Percentiles rank a stretch among this genome's conserved stretches.
Conservation (phyloP, 1,139 yeast genomes). For the Scheffersomyces insectosa region DNA sequence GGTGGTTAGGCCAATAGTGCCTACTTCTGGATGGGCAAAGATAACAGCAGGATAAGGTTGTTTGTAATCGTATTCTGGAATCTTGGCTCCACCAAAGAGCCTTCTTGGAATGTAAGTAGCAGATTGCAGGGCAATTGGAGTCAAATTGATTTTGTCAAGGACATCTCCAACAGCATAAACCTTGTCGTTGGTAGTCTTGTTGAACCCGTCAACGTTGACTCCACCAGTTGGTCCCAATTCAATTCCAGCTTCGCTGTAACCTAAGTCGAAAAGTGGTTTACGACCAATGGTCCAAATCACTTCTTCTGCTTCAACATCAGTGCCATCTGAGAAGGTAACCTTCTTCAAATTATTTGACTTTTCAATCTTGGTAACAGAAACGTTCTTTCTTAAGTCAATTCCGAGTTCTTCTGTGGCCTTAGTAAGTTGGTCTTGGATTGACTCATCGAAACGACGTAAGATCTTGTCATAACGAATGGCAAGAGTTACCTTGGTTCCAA, state of each 20-base stretch:
- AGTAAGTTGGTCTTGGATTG: slow-evolving; percentile 1
- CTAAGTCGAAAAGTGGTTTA: slow-evolving; percentile 1
- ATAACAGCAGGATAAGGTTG: not conserved
- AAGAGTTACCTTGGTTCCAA: slow-evolving; percentile 11
- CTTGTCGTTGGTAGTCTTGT: slow-evolving; percentile 1
- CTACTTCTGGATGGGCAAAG: slow-evolving; percentile 1
- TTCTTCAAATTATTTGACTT: not conserved
- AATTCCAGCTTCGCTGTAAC: slow-evolving; percentile 1
- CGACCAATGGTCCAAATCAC: slow-evolving; percentile 3
- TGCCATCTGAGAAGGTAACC: slow-evolving; percentile 1
- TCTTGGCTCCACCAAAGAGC: not conserved
- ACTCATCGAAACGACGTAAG: slow-evolving; percentile 6
- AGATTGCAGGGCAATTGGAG: not conserved
- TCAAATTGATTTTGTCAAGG: not conserved
- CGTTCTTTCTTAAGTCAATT: not conserved
- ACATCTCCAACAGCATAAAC: slow-evolving; percentile 3
- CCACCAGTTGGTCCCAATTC: slow-evolving; percentile 1
- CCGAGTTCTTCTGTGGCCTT: not conserved
- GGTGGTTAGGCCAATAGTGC: not conserved
- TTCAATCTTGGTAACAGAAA: not conserved
- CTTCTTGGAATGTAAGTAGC: not conserved
- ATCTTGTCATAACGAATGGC: slow-evolving; percentile 13
- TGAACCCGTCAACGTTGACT: slow-evolving; percentile 1
- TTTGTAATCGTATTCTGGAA: not conserved
- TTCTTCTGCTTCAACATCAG: not conserved